Evolutionary conservation across 305 asterid species (phyloP).

Genomic region (Fraxinus greggii): DNA sequence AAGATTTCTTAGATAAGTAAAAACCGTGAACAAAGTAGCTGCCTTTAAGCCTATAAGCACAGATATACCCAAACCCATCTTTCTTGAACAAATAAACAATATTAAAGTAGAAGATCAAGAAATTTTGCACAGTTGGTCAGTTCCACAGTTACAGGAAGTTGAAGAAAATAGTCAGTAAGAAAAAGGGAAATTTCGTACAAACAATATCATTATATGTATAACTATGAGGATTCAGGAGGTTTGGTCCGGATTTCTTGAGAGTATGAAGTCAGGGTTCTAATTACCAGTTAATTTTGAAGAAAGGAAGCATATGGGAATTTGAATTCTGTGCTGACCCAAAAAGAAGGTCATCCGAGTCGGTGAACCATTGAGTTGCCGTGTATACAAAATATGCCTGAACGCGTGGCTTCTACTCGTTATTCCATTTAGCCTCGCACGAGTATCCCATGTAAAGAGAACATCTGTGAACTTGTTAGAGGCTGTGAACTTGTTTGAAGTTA

Average conservation of each 20-base stretch:
- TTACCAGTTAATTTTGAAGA: neutral
- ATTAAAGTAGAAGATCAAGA: neutral
- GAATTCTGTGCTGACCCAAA: neutral
- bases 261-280: neutral
- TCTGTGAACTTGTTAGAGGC: neutral
- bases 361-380: neutral
- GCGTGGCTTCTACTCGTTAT: neutral
- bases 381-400: neutral
- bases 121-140: neutral
- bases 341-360: neutral
- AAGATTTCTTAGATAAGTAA: conserved; percentile 42
- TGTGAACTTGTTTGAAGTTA: too few species aligned
- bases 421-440: neutral
- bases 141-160: neutral
- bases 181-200: neutral
- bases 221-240: neutral
- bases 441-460: neutral
- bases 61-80: conserved; percentile 77
- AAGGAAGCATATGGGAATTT: neutral
- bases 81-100: conserved; percentile 8
- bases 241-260: neutral
- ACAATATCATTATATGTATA: neutral
- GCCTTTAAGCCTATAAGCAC: conserved; percentile 68
- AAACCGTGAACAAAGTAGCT: conserved; percentile 49
- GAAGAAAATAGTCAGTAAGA: neutral